Evolutionary conservation across 106 monocot genomes (phyloP), one percentile per base, ranked within the genome.

Genomic region (Dioscorea dumetorum): DNA sequence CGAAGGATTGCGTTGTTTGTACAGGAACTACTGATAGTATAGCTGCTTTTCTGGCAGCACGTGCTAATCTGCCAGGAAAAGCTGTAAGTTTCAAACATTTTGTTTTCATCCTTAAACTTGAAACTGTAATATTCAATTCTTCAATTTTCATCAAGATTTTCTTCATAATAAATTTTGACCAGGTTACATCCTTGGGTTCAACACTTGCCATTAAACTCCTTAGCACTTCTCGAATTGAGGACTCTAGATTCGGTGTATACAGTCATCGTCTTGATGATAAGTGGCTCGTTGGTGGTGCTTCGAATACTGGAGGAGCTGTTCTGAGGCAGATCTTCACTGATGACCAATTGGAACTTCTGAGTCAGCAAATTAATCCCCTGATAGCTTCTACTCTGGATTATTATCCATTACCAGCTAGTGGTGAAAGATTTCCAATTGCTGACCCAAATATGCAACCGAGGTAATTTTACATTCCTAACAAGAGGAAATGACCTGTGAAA

Each of bases 221-320:
- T 20, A 94, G 93, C 79, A 79, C 76, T 21, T 49, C 22, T 22
- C 78, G 83, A 12, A 68, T 94, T 23, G 93, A 94, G 48, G 93
- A 94, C 80, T 73, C 93, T 50, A 67, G 93, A 66, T 94, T 72
- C 64, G 93, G 93, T 20, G 78, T 94, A 12, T 94, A 94, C 62
- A 94, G 93, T 64, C 93, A 94, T 67, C 89, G 86, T 4, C 72
- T 94, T 13, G 86, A 94, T 68, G 89, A 89, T 60, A 86, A 77
- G 74, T 94, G 89, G 89, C 93, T 94, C 70, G 93, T 94, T 67
- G 93, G 93, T 22, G 93, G 93, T 33, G 93, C 93, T 41, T 94
- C 93, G 57, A 94, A 94, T 50, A 86, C 93, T 31, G 93, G 93
- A 19, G 93, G 93, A 72, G 79, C 89, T 75, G 93, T 88, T 32